A percentile compares a stretch with the other conserved stretches of the same genome.
Evolutionary conservation across 352 stramenopile genomes (phyloP).

Genomic region (Pythium rhizo-oryzae): DNA sequence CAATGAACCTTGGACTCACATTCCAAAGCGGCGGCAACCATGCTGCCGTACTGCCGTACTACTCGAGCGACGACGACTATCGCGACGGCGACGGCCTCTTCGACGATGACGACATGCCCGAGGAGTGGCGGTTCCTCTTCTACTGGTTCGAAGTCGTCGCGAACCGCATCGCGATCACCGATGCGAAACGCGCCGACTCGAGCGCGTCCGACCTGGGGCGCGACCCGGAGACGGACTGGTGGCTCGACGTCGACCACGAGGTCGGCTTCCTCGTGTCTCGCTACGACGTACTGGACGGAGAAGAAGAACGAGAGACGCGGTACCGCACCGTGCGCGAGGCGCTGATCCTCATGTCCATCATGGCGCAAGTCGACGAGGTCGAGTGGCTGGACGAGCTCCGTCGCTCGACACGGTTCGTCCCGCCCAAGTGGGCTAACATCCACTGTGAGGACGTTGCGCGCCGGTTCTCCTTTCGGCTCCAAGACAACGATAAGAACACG

Average conservation of each 20-base stretch:
- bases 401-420: not conserved
- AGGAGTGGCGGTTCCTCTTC: conserved; percentile 7
- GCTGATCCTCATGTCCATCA: conserved; percentile 15
- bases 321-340: conserved; percentile 8
- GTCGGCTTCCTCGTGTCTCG: not conserved
- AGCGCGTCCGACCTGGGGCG: conserved; percentile 2
- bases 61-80: not conserved
- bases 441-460: not conserved
- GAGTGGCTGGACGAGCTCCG: conserved; percentile 14
- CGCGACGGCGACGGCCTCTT: not conserved
- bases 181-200: conserved; percentile 8
- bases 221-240: conserved; percentile 12
- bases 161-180: not conserved
- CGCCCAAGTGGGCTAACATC: conserved; percentile 8
- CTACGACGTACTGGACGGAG: conserved; percentile 6
- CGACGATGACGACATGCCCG: not conserved
- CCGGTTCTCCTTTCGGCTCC: conserved; percentile 9
- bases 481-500: not conserved
- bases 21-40: no score
- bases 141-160: conserved; percentile 12
- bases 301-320: conserved; percentile 3
- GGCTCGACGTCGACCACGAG: conserved; percentile 20
- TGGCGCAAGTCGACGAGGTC: conserved; percentile 11
- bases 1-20: no score
- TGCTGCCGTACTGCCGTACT: no score